Evolutionary conservation across 176 grass and related monocot genomes (phyloP).

Genomic region (Oryza rufipogon): DNA sequence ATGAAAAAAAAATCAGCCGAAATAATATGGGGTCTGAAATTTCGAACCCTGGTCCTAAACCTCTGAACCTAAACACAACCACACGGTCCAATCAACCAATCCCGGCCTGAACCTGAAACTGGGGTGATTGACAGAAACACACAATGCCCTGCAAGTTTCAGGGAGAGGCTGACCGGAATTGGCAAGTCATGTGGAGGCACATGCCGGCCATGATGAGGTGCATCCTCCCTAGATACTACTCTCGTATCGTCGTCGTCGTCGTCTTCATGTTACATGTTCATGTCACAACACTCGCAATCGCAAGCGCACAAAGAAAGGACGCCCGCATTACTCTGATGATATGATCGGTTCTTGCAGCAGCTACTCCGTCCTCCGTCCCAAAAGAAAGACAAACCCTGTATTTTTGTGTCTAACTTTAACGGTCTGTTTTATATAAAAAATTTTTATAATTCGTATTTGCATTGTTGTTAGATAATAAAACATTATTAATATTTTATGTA

Average conservation of each 20-base stretch:
- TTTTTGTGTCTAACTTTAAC: too few relatives aligned
- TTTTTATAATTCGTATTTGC: too few relatives aligned
- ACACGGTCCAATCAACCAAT: neutral
- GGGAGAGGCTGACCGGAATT: neutral
- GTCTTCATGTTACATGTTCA: neutral
- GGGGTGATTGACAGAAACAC: neutral
- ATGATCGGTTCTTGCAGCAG: neutral
- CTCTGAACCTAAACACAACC: neutral
- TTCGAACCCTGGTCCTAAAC: neutral
- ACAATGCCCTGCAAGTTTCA: slow-evolving; percentile 22
- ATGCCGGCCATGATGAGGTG: slow-evolving; percentile 9
- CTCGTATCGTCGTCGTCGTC: neutral
- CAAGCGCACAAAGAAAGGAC: neutral
- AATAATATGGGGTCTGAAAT: too few relatives aligned
- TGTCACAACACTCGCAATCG: neutral
- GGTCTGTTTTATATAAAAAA: too few relatives aligned
- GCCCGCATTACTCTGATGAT: neutral
- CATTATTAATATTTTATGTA: too few relatives aligned
- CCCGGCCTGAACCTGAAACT: neutral
- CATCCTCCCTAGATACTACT: slow-evolving; percentile 8
- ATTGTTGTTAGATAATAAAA: too few relatives aligned
- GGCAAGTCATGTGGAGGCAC: slow-evolving; percentile 20
- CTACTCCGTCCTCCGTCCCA: too few relatives aligned
- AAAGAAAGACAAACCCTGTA: too few relatives aligned
- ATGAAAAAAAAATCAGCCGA: too few relatives aligned